Base-by-base conservation (phyloP, 805 yeast species). In the Candida insectorum region DNA sequence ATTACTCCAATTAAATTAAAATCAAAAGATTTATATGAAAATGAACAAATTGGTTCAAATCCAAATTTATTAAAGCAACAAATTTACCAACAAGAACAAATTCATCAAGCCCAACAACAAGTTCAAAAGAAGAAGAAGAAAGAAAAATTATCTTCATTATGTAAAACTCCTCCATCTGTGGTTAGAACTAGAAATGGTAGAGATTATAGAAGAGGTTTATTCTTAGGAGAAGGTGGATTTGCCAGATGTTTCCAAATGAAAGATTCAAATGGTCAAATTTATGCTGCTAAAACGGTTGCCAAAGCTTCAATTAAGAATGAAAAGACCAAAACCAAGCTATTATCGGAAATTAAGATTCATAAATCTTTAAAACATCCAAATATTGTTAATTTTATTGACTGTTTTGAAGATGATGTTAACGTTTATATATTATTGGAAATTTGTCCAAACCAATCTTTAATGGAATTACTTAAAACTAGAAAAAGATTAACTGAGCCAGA, bases 201-300 rank as follows among this genome's bases (percentile, higher is more conserved):
- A 54, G 94, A 88, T 48, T 93, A 85, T 60, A 86, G 84, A 44
- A 76, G 97, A 54, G 97, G 97, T 2, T 71, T 71, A 39, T 89
- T 88, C 50, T 69, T 93, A 22, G 98, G 98, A 23, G 97, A 91
- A 65, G 99, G 99, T 40, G 99, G 99, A 0, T 93, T 93, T 69
- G 99, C 98, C 12, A 78, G 97, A 54, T 93, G 99, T 56, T 93
- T 93, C 64, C 97, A 93, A 58, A 93, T 93, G 71, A 86, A 84
- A 55, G 96, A 89, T 61, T 83, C 87, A 41, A 68, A 75, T 44
- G 97, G 97, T 22, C 77, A 78, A 51, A 74, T 85, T 1, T 93
- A 71, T 60, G 99, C 98, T 13, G 98, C 98, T 20, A 93, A 93
- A 55, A 94, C 98, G 0, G 95, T 93, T 23, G 98, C 99, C 34